These are phyloP conservation scores for Saturnispora mendoncae DNA, from an alignment of 805 yeast species.

Conservation along the genomic window DNA sequence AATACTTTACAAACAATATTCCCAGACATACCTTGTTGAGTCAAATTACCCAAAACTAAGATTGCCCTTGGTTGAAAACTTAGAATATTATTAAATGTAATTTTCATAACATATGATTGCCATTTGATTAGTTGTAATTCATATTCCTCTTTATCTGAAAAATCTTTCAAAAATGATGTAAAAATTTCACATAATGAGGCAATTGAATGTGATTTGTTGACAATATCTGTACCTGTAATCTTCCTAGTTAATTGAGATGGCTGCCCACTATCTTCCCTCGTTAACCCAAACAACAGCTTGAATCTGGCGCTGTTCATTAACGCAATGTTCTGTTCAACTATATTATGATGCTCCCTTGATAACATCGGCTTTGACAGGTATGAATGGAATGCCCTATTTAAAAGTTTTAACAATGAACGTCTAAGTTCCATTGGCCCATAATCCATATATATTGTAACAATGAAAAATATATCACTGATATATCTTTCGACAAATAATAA, in stretches of 20 bases:
- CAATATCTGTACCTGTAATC: slow-evolving; percentile 27
- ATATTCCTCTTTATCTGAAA: slow-evolving; percentile 39
- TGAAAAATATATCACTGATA: slow-evolving; percentile 62
- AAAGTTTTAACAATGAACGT: slow-evolving; percentile 47
- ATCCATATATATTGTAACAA: slow-evolving; percentile 55
- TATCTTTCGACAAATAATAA: slow-evolving; percentile 50
- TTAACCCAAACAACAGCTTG: slow-evolving; percentile 60
- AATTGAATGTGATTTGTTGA: slow-evolving; percentile 37
- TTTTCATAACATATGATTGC: slow-evolving; percentile 53
- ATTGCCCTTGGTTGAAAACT: slow-evolving; percentile 61
- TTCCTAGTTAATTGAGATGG: slow-evolving; percentile 14
- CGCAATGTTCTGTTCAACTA: slow-evolving; percentile 40
- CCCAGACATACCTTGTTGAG: slow-evolving; percentile 56
- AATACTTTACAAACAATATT: slow-evolving; percentile 28
- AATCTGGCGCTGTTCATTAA: slow-evolving; percentile 53
- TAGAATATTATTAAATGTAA: slow-evolving; percentile 48
- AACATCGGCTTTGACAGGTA: slow-evolving; percentile 49
- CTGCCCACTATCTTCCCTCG: slow-evolving; percentile 43
- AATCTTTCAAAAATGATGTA: slow-evolving; percentile 41
- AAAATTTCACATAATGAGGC: slow-evolving; percentile 53
- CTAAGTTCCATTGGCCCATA: slow-evolving; percentile 49
- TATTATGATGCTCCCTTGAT: slow-evolving; percentile 30
- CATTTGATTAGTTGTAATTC: slow-evolving; percentile 56
- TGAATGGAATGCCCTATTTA: slow-evolving; percentile 63
- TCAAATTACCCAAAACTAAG: slow-evolving; percentile 59